These are phyloP conservation scores for Nicotiana sylvestris DNA, from an alignment of 257 asterid species.

Conservation along the genomic window DNA sequence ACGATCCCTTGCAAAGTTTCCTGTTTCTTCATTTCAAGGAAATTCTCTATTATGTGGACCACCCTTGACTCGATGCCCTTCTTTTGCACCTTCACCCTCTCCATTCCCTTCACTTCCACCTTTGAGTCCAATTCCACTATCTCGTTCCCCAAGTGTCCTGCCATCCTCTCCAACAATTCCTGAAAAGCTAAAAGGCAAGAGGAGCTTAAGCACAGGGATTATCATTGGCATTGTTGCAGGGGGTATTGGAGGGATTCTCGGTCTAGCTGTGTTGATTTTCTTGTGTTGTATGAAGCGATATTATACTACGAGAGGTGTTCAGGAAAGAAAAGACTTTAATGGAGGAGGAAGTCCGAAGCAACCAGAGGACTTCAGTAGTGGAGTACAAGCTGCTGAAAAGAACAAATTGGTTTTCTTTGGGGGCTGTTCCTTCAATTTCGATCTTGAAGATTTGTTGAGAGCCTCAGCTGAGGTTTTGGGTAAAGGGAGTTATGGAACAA, in stretches of 20 bases:
- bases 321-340: conserved; percentile 20
- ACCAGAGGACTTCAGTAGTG: conserved; percentile 55
- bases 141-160: conserved; percentile 28
- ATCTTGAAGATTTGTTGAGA: conserved; percentile 67
- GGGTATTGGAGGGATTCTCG: conserved; percentile 28
- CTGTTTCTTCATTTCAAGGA: conserved; percentile 60
- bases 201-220: conserved; percentile 39
- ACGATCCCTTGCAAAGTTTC: conserved; percentile 43
- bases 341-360: conserved; percentile 29
- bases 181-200: conserved; percentile 25
- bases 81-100: conserved; percentile 25
- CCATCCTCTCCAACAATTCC: conserved; percentile 36
- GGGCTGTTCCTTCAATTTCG: conserved; percentile 41
- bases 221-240: conserved; percentile 48
- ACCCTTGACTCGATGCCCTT: conserved; percentile 49
- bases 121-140: conserved; percentile 19
- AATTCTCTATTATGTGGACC: conserved; percentile 62
- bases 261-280: conserved; percentile 25
- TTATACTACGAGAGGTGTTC: conserved; percentile 20
- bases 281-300: conserved; percentile 34
- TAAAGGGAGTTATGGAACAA: conserved; percentile 65
- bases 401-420: conserved; percentile 57
- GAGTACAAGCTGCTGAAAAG: conserved; percentile 57
- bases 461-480: conserved; percentile 84
- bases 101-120: conserved; percentile 25